Conservation (phyloP, 2,329 filamentous ascomycete genomes). For the Colletotrichum theobromicola region DNA sequence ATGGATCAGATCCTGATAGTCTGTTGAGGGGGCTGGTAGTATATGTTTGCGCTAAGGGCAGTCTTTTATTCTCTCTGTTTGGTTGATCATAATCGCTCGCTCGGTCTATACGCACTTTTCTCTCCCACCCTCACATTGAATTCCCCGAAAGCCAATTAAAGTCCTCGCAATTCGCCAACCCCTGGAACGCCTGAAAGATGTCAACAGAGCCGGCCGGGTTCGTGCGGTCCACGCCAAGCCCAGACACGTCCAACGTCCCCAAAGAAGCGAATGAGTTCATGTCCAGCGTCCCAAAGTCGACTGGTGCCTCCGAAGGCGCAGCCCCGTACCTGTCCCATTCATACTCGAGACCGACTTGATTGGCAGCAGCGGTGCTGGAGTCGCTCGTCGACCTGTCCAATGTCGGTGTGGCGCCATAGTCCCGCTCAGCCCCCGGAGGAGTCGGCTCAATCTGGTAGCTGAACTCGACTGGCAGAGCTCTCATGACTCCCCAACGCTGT, state of each 20-base stretch:
- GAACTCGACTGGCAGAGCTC: conserved; percentile 3
- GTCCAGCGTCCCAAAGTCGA: background rate
- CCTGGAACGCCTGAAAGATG: background rate
- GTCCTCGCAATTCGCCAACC: background rate
- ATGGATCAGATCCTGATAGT: no score
- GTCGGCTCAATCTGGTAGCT: background rate
- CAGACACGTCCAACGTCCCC: background rate
- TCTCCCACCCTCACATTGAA: background rate
- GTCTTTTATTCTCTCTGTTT: background rate
- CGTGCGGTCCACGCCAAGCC: background rate
- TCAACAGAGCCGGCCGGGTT: background rate
- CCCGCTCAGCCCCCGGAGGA: background rate
- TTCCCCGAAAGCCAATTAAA: conserved; percentile 1
- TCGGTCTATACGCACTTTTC: background rate
- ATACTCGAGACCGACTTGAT: background rate
- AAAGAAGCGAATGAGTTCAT: background rate
- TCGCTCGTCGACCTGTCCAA: background rate
- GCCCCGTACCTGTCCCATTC: conserved; percentile 1
- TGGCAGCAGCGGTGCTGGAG: background rate
- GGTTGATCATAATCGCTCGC: background rate
- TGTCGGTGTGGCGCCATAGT: background rate
- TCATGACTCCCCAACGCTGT: conserved; percentile 11
- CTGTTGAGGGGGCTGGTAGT: no score
- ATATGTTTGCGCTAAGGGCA: background rate
- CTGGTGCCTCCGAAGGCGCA: background rate